Evolutionary conservation across 139 green algal species (phyloP), one percentile per base, ranked within the genome.

Genomic region (Volvox reticuliferus): DNA sequence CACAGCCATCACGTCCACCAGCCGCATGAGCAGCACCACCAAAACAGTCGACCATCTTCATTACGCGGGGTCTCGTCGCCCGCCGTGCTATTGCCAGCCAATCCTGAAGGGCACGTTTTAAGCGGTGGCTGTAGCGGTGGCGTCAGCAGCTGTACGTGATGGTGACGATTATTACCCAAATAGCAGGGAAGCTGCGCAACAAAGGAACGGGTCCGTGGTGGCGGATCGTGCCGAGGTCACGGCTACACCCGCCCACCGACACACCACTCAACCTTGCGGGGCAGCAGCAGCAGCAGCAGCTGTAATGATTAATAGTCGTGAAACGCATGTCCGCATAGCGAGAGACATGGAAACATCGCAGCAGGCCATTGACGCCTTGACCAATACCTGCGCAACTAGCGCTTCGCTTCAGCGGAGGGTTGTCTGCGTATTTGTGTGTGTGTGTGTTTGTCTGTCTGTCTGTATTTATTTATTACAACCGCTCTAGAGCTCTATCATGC

Each of bases 241-340:
- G 62, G 62, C 62, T 19, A 13, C 73, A 18, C 17, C 26, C 30
- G 73, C 20, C 73, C 73, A 18, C 19, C 73, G n/a, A 30, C 28
- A 50, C 73, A 12, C 73, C 37, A 13, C 73, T 32, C 14, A 18
- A 32, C 30, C 73, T 80, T 30, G 73, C 30, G 30, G 37, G 73
- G 73, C 28, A 55, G 73, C 73, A 80, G 73, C 73, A 80, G 73
- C 73, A 80, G 26, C 69, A 79, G 71, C 16, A 73, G 21, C 65
- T 73, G 65, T 73, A 12, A 12, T 12, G 44, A 9, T 55, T 9
- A 55, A 14, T 5, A 55, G 5, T 9, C 5, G 61, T 30, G 21
- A 21, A 20, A 24, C 20, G 30, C 1, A 55, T 28, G 30, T 18
- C 44, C 17, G 32, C 12, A 35, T 35, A 35, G 73, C 33, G 77